Evolutionary conservation across 2,329 filamentous ascomycete species (phyloP).

Genomic region (Colletotrichum musicola): DNA sequence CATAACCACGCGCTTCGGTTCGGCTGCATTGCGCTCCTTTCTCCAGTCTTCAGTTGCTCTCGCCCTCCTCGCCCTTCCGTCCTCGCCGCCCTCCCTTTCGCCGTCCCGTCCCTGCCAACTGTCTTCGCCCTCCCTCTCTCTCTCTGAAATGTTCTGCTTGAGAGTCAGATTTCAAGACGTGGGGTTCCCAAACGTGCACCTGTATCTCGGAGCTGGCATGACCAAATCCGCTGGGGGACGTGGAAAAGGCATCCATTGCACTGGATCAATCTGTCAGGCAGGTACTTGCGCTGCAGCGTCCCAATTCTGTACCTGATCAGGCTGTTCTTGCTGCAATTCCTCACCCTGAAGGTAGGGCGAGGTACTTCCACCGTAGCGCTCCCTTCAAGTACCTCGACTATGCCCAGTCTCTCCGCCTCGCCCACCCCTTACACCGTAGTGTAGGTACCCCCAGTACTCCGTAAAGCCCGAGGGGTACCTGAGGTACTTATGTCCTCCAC

Average conservation of each 20-base stretch:
- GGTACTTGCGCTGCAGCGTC: constrained; percentile 19
- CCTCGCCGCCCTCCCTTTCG: constrained; percentile 14
- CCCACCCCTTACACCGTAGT: constrained; percentile 20
- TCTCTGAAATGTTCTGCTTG: not conserved
- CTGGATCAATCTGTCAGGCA: constrained; percentile 23
- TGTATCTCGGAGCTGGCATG: not conserved
- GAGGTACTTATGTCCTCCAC: constrained; percentile 26
- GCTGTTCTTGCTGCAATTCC: constrained; percentile 17
- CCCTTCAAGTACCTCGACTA: constrained; percentile 13
- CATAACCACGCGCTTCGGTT: constrained; percentile 29
- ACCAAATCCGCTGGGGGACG: not conserved
- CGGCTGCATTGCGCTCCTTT: constrained; percentile 30
- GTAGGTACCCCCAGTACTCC: not conserved
- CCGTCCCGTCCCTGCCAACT: constrained; percentile 5
- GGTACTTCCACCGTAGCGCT: constrained; percentile 25
- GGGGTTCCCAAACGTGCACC: not conserved
- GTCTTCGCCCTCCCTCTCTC: not conserved
- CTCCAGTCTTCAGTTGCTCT: constrained; percentile 9
- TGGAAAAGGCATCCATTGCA: constrained; percentile 25
- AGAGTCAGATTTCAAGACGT: too few species aligned
- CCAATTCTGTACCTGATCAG: constrained; percentile 26
- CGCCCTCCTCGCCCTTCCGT: not conserved
- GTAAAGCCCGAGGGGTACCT: constrained; percentile 3
- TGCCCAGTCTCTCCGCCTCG: constrained; percentile 16
- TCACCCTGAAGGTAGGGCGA: constrained; percentile 23